Conservation (phyloP, 495 filamentous ascomycete species). For the Hamigera avellanea region DNA sequence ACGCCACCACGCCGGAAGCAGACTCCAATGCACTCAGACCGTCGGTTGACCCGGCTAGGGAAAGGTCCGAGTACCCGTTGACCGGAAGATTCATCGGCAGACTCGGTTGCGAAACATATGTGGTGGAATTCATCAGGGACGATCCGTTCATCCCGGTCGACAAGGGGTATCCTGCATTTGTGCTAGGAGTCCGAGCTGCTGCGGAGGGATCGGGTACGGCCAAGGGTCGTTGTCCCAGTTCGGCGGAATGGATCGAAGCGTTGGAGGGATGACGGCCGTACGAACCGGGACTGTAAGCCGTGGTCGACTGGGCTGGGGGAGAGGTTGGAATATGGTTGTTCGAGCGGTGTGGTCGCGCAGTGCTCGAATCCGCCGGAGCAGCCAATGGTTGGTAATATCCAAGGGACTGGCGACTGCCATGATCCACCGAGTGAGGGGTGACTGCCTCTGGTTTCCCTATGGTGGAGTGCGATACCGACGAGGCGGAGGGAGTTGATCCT, state of each 20-base stretch:
- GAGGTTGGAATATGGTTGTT: conserved; percentile 10
- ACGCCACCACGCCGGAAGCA: conserved; percentile 18
- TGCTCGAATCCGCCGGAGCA: conserved; percentile 5
- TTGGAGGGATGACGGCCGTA: conserved; percentile 6
- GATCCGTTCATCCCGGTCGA: conserved; percentile 17
- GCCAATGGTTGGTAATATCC: conserved; percentile 10
- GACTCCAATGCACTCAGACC: conserved; percentile 15
- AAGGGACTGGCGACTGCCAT: neutral
- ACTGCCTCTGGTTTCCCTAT: neutral
- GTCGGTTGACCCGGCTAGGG: conserved; percentile 9
- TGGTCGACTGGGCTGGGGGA: conserved; percentile 6
- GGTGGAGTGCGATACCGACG: neutral
- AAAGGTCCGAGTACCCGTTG: conserved; percentile 20
- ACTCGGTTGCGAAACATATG: conserved; percentile 12
- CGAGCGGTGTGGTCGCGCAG: conserved; percentile 6
- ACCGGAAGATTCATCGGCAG: conserved; percentile 8
- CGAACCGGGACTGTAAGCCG: conserved; percentile 9
- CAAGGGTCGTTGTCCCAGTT: conserved; percentile 5
- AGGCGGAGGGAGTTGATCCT: neutral
- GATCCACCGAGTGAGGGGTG: neutral
- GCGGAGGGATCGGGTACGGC: conserved; percentile 5
- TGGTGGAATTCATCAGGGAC: conserved; percentile 8
- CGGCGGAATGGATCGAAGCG: conserved; percentile 7
- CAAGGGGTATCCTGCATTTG: conserved; percentile 14
- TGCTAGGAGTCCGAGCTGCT: conserved; percentile 4